Conservation (phyloP, 441 rosid species). For the Sinapis alba region DNA sequence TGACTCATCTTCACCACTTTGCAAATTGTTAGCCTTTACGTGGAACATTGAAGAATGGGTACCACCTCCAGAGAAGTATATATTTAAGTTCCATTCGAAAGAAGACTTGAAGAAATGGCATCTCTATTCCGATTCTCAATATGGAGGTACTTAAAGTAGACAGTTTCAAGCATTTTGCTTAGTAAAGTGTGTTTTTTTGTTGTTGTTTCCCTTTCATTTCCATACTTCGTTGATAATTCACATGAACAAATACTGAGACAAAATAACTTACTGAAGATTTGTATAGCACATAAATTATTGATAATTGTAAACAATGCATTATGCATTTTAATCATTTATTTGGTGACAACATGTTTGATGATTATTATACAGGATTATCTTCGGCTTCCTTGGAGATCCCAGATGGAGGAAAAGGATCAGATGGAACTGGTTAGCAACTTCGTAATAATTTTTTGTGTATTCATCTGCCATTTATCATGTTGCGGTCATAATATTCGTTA, state of each 20-base stretch:
- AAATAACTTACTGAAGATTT: no score
- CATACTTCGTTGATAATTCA: constrained; percentile 21
- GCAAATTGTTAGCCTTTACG: constrained; percentile 62
- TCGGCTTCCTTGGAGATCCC: constrained; percentile 84
- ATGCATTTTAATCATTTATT: neutral
- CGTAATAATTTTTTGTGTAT: neutral
- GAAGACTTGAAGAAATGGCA: constrained; percentile 96
- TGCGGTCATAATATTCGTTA: neutral
- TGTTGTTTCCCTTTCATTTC: neutral
- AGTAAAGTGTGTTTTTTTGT: neutral
- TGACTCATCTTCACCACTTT: constrained; percentile 35
- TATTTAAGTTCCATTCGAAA: constrained; percentile 74
- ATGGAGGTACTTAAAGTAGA: constrained; percentile 63
- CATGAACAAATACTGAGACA: constrained; percentile 12
- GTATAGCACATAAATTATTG: no score
- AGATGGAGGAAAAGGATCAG: constrained; percentile 59
- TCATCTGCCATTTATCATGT: neutral
- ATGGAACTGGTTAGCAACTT: constrained; percentile 43
- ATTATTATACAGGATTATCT: constrained; percentile 62
- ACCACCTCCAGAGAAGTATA: constrained; percentile 73
- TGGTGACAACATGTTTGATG: constrained; percentile 18
- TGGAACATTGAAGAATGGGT: constrained; percentile 89
- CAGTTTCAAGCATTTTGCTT: constrained; percentile 22
- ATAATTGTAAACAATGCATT: neutral
- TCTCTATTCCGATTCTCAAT: constrained; percentile 91